A percentile compares a stretch with the other conserved stretches of the same genome.
These are phyloP conservation scores for Coleophoma eucalyptorum DNA, from an alignment of 2,329 filamentous ascomycete species.

Conservation along the genomic window DNA sequence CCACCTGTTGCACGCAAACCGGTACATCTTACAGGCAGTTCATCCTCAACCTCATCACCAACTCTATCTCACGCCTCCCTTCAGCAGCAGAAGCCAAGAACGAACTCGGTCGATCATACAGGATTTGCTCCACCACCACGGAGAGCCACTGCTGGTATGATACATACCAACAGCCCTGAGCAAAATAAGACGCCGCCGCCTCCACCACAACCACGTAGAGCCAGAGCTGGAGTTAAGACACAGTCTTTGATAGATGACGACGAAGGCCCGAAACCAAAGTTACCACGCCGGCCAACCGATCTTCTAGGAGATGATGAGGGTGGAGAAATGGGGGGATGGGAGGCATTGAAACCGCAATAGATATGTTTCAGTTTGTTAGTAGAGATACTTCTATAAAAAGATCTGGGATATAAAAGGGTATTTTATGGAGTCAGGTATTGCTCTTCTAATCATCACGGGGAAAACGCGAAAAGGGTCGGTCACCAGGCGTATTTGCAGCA, in stretches of 20 bases:
- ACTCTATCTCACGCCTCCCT: slow-evolving; percentile 10
- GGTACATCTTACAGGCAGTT: slow-evolving; percentile 21
- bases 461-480: too few species aligned
- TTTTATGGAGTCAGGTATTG: too few species aligned
- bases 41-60: slow-evolving; percentile 13
- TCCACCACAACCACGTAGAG: slow-evolving; percentile 21
- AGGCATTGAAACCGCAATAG: slow-evolving; percentile 19
- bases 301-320: slow-evolving; percentile 20
- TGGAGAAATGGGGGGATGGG: slow-evolving; percentile 20
- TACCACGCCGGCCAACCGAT: slow-evolving; percentile 21
- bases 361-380: too few species aligned
- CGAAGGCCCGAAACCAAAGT: slow-evolving; percentile 16
- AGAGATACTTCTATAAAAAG: too few species aligned
- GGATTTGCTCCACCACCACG: slow-evolving; percentile 20
- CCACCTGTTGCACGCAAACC: slow-evolving; percentile 28
- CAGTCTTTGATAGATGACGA: slow-evolving; percentile 8
- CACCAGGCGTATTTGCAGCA: too few species aligned
- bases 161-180: background rate
- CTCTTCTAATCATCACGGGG: too few species aligned
- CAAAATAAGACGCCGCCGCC: slow-evolving; percentile 12
- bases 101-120: slow-evolving; percentile 8
- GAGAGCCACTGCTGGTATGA: slow-evolving; percentile 12
- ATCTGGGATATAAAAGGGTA: too few species aligned
- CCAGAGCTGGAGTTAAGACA: slow-evolving; percentile 7
- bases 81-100: slow-evolving; percentile 6